Conservation (phyloP, 768 basidiomycete genomes). For the Boletus bicolor region DNA sequence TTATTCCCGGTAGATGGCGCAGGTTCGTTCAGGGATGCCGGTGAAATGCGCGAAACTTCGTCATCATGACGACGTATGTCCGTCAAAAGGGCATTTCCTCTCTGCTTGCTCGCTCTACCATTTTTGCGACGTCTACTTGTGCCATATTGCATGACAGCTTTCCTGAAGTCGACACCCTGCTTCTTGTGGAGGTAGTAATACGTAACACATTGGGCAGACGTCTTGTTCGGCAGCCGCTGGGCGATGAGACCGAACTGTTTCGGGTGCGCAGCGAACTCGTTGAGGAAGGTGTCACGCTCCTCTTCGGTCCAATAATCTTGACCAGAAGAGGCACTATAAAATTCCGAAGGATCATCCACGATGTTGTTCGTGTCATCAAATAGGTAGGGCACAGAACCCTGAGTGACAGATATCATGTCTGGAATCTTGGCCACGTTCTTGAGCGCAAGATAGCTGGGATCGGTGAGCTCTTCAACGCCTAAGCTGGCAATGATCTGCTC, state of each 20-base stretch:
- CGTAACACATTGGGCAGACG: constrained; percentile 82
- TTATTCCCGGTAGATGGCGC: constrained; percentile 34
- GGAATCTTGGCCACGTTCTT: constrained; percentile 85
- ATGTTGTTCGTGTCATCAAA: constrained; percentile 86
- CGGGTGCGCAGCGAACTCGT: constrained; percentile 79
- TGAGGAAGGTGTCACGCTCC: constrained; percentile 75
- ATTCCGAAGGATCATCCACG: constrained; percentile 71
- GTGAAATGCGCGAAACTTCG: constrained; percentile 30
- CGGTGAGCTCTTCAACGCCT: constrained; percentile 89
- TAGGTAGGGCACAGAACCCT: constrained; percentile 55
- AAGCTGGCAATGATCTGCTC: constrained; percentile 95
- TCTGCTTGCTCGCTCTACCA: constrained; percentile 65
- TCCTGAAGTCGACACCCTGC: constrained; percentile 78
- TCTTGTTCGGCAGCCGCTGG: constrained; percentile 75
- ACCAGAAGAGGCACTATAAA: constrained; percentile 71
- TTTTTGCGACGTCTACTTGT: constrained; percentile 62
- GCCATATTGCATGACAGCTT: constrained; percentile 63
- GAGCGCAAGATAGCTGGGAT: constrained; percentile 83
- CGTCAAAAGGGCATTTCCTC: constrained; percentile 75
- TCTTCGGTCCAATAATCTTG: constrained; percentile 85
- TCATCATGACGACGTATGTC: constrained; percentile 80
- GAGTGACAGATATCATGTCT: constrained; percentile 79
- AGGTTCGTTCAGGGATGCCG: constrained; percentile 21
- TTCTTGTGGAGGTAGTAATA: constrained; percentile 97
- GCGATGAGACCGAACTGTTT: constrained; percentile 98